Conservation (phyloP, 345 rosid species). For the Citrus trifoliata region DNA sequence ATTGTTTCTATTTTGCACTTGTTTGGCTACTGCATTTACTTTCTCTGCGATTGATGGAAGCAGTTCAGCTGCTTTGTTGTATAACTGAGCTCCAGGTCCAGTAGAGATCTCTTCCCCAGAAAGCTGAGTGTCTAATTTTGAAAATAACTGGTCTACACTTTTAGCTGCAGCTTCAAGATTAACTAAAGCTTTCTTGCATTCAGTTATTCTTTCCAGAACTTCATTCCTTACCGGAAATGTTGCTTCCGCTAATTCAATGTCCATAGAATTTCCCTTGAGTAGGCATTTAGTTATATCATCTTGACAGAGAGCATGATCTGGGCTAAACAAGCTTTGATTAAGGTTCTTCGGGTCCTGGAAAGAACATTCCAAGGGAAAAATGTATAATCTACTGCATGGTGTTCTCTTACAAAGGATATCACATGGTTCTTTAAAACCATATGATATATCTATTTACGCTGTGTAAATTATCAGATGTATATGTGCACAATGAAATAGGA, state of each 20-base stretch:
- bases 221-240: constrained; percentile 11
- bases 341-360: constrained; percentile 21
- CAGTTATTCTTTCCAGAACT: constrained; percentile 30
- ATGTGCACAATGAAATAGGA: not conserved
- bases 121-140: constrained; percentile 29
- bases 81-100: constrained; percentile 33
- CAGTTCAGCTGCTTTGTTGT: constrained; percentile 38
- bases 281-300: not conserved
- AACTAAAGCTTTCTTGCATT: constrained; percentile 54
- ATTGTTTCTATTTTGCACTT: constrained; percentile 20
- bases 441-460: not conserved
- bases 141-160: constrained; percentile 31
- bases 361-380: not conserved
- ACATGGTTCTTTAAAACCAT: not conserved
- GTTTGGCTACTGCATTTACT: constrained; percentile 34
- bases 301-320: not conserved
- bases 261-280: constrained; percentile 17
- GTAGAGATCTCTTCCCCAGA: constrained; percentile 35
- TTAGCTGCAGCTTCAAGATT: constrained; percentile 43
- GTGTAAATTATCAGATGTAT: not conserved
- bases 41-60: constrained; percentile 52
- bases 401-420: not conserved
- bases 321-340: not conserved
- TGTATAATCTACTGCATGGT: no score
- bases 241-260: constrained; percentile 11